phyloP scores from a whole-genome alignment of 1,139 yeast species.

The Kluyveromyces marxianus region DNA sequence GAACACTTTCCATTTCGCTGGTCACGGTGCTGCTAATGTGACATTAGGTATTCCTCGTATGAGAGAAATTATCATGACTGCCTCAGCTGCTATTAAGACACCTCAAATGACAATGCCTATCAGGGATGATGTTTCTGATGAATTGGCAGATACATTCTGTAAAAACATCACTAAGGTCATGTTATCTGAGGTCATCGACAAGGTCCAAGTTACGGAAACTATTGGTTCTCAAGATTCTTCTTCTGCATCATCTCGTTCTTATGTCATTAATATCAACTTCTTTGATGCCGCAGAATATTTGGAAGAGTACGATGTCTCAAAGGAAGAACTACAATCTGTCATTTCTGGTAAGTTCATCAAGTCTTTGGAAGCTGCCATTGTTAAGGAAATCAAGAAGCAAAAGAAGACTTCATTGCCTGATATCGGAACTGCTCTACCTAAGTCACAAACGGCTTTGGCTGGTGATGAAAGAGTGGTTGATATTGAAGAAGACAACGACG shows the following conservation, averaged over 20 bases:
- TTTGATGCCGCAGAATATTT: constrained; percentile 72
- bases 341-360: constrained; percentile 58
- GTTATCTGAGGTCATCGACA: constrained; percentile 82
- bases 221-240: constrained; percentile 54
- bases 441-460: constrained; percentile 40
- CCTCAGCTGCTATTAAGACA: constrained; percentile 87
- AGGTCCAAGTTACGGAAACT: constrained; percentile 81
- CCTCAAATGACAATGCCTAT: constrained; percentile 97
- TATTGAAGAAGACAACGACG: constrained; percentile 57
- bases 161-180: constrained; percentile 80
- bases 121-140: constrained; percentile 68
- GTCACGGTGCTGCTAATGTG: constrained; percentile 99
- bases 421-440: constrained; percentile 69
- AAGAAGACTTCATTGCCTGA: constrained; percentile 50
- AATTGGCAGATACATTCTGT: constrained; percentile 87
- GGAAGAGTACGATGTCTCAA: constrained; percentile 80
- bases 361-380: constrained; percentile 62
- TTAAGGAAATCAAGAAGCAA: constrained; percentile 79
- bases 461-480: constrained; percentile 31
- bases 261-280: constrained; percentile 66
- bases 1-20: constrained; percentile 99
- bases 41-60: constrained; percentile 99
- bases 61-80: constrained; percentile 99
- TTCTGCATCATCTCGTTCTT: constrained; percentile 53
- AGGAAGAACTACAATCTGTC: constrained; percentile 67